These are phyloP conservation scores for Xylariomycetidae sp. DNA, from an alignment of 2,329 filamentous ascomycete genomes.

Conservation along the genomic window DNA sequence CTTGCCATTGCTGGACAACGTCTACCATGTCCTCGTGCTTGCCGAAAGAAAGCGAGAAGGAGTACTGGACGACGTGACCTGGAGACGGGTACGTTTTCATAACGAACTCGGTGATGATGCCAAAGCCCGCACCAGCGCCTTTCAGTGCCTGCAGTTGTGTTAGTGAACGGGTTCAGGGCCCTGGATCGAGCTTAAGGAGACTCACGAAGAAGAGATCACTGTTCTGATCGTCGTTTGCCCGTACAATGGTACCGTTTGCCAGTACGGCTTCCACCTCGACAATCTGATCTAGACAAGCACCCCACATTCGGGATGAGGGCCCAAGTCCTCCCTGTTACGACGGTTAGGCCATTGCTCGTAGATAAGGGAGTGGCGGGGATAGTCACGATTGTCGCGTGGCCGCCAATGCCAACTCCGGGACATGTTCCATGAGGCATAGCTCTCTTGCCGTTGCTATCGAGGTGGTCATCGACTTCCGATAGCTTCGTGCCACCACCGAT, in stretches of 20 bases:
- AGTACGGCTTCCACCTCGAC: constrained; percentile 51
- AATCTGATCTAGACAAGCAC: constrained; percentile 48
- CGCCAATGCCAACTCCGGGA: constrained; percentile 52
- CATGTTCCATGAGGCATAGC: constrained; percentile 56
- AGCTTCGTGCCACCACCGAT: constrained; percentile 50
- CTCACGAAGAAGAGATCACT: constrained; percentile 48
- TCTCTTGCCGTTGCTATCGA: constrained; percentile 46
- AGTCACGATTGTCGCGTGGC: constrained; percentile 50
- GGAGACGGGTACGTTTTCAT: constrained; percentile 51
- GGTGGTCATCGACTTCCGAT: constrained; percentile 41
- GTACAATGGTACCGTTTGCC: constrained; percentile 44
- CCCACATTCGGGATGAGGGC: constrained; percentile 55
- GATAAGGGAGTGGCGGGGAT: not conserved
- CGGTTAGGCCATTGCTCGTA: constrained; percentile 10
- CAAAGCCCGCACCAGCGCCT: constrained; percentile 51
- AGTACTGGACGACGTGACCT: constrained; percentile 50
- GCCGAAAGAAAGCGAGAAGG: constrained; percentile 46
- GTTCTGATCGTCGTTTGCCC: constrained; percentile 41
- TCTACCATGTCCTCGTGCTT: constrained; percentile 40
- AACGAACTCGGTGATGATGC: constrained; percentile 51
- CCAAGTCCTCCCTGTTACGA: constrained; percentile 46
- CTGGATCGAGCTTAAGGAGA: not conserved
- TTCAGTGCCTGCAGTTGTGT: constrained; percentile 36
- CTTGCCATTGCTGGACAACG: constrained; percentile 53
- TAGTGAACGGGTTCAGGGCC: constrained; percentile 1